Base-by-base conservation (phyloP, 2,329 filamentous ascomycete genomes). In the Macrophomina pseudophaseolina region DNA sequence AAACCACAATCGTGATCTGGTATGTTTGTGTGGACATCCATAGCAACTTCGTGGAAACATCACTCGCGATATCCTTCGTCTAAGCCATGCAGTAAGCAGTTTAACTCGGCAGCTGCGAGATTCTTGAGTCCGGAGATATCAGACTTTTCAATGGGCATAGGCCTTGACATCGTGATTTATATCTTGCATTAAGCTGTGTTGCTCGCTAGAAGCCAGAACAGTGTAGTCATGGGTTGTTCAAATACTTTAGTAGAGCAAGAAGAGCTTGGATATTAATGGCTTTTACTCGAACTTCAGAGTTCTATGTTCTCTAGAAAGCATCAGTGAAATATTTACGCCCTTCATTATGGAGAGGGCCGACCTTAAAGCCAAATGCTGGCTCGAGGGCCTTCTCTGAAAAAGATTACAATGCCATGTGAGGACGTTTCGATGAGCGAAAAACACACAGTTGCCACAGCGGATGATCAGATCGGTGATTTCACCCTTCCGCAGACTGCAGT, bases 101-200 rank as follows among this genome's bases (percentile, higher is more conserved):
- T 72, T 68, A 72, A 74, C 53, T 74, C 74, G 35, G 68, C 69
- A 2, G 72, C 64, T 4, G 72, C 68, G 7, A 74, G 65, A 1
- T 68, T 64, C 48, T 72, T 72, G 18, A 75, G 67, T 0, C 71
- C 71, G 8, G 51, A 60, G 9, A 75, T 70, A 18, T 70, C 69
- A 52, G 72, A 75, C 18, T 68, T 70, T 65, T 16, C 68, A 73
- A 4, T 70, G 69, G 28, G 71, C 68, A 40, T 74, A 75, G 63
- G 74, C 67, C 52, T 68, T 68, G 7, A 72, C 70, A 51, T 75
- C 72, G 38, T 74, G 33, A 1, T 69, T 32, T 32, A 54, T 9
- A 9, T 33, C 51, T 5, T 32, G 4, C 2, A 16, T n/a, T 6
- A 33, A 11, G 28, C 30, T 30, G 32, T 16, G 30, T 23, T 33